Evolutionary conservation across 2,329 filamentous ascomycete species (phyloP).

Genomic region (Purpureocillium lavendulum): DNA sequence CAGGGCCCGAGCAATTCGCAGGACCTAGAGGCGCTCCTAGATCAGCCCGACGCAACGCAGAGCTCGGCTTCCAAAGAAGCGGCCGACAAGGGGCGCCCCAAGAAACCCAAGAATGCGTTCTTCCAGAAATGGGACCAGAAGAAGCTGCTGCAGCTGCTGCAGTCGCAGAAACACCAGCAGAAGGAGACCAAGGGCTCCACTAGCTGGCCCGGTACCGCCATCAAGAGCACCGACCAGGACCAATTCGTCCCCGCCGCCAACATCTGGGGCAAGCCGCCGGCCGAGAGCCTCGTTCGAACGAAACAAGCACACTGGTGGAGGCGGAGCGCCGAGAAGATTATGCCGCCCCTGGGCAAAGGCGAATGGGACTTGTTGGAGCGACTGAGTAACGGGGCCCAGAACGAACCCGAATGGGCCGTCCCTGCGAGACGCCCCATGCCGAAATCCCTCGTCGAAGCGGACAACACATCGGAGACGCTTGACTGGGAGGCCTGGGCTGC

Average conservation of each 20-base stretch:
- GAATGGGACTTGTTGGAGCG: slow-evolving; percentile 50
- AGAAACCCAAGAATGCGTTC: slow-evolving; percentile 19
- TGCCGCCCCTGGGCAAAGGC: slow-evolving; percentile 43
- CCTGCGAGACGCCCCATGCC: slow-evolving; percentile 21
- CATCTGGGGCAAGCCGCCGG: slow-evolving; percentile 39
- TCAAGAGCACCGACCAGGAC: slow-evolving; percentile 25
- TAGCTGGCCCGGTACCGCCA: slow-evolving; percentile 14
- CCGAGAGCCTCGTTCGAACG: slow-evolving; percentile 27
- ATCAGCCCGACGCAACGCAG: slow-evolving; percentile 1
- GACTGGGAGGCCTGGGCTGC: slow-evolving; percentile 35
- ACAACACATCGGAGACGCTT: slow-evolving; percentile 15
- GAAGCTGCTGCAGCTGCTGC: slow-evolving; percentile 33
- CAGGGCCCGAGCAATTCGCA: slow-evolving; percentile 30
- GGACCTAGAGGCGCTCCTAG: slow-evolving; percentile 27
- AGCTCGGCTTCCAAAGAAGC: background rate
- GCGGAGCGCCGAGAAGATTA: slow-evolving; percentile 31
- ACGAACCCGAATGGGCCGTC: slow-evolving; percentile 24
- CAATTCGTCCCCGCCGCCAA: slow-evolving; percentile 31
- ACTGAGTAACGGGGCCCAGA: slow-evolving; percentile 33
- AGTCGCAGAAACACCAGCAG: slow-evolving; percentile 30
- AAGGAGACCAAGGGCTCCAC: slow-evolving; percentile 9
- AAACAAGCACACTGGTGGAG: slow-evolving; percentile 42
- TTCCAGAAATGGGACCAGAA: slow-evolving; percentile 40
- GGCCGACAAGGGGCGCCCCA: slow-evolving; percentile 1
- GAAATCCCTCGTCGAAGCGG: slow-evolving; percentile 1